phyloP scores from a whole-genome alignment of 495 filamentous ascomycete genomes.

The Copromyces sp. region DNA sequence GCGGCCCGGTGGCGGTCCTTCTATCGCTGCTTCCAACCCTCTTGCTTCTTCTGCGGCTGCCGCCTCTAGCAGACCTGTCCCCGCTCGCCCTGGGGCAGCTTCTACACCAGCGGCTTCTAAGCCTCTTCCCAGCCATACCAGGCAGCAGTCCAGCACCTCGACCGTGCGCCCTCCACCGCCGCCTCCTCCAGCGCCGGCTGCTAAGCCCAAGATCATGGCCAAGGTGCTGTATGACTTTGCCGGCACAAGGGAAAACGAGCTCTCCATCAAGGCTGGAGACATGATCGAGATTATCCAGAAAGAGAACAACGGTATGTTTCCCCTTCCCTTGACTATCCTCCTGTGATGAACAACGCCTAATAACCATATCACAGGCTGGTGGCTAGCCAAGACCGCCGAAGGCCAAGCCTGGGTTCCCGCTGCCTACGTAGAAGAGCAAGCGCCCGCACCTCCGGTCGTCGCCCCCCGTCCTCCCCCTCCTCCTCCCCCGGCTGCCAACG shows the following conservation, averaged over 20 bases:
- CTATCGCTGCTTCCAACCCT: slow-evolving; percentile 5
- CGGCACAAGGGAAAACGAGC: slow-evolving; percentile 67
- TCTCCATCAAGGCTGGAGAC: slow-evolving; percentile 66
- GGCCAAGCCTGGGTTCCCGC: slow-evolving; percentile 88
- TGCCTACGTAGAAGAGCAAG: slow-evolving; percentile 80
- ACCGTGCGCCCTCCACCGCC: slow-evolving; percentile 54
- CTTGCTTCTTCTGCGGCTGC: slow-evolving; percentile 17
- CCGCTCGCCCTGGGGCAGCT: slow-evolving; percentile 34
- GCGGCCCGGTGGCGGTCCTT: slow-evolving; percentile 18
- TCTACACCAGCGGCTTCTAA: slow-evolving; percentile 22
- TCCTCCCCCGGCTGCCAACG: slow-evolving; percentile 40
- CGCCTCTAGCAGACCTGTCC: slow-evolving; percentile 35
- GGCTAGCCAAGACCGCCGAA: slow-evolving; percentile 66
- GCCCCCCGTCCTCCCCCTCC: slow-evolving; percentile 35
- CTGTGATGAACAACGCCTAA: slow-evolving; percentile 4
- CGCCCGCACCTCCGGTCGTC: slow-evolving; percentile 49
- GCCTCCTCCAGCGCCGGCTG: slow-evolving; percentile 60
- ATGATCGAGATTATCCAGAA: slow-evolving; percentile 79
- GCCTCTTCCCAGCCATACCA: slow-evolving; percentile 32
- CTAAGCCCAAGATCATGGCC: slow-evolving; percentile 61
- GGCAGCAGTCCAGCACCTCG: slow-evolving; percentile 34
- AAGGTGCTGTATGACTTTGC: slow-evolving; percentile 84
- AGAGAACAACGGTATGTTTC: slow-evolving; percentile 72
- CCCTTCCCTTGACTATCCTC: neutral
- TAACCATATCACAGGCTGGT: slow-evolving; percentile 60